Evolutionary conservation across 192 early-diverging fungal genomes (phyloP).

Genomic region (Backusella luteola): DNA sequence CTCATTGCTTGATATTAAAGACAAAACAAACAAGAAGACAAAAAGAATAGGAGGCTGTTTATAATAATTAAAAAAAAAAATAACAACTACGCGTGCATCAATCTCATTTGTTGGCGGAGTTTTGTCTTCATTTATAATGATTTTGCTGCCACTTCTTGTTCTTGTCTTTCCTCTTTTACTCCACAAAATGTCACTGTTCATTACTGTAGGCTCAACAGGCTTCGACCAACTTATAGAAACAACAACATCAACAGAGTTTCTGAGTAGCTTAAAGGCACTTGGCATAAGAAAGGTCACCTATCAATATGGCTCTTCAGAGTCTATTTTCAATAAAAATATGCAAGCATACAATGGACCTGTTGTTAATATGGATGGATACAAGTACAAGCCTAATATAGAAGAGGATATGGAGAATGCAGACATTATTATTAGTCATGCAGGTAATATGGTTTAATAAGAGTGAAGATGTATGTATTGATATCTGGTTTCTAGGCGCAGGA

Average conservation of each 20-base stretch:
- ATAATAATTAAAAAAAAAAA: background rate
- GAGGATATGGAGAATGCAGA: slow-evolving; percentile 61
- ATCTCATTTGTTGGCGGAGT: background rate
- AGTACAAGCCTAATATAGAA: slow-evolving; percentile 54
- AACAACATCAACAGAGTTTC: slow-evolving; percentile 43
- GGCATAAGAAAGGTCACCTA: slow-evolving; percentile 59
- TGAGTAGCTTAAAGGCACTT: slow-evolving; percentile 43
- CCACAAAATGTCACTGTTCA: slow-evolving; percentile 52
- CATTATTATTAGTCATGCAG: slow-evolving; percentile 83
- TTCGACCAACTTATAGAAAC: slow-evolving; percentile 74
- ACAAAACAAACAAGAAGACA: slow-evolving; percentile 3
- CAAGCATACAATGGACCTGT: slow-evolving; percentile 7
- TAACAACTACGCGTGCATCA: background rate
- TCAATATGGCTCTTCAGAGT: slow-evolving; percentile 64
- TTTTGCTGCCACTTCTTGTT: background rate
- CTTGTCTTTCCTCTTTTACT: background rate
- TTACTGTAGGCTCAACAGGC: slow-evolving; percentile 91
- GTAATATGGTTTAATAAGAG: slow-evolving; percentile 19
- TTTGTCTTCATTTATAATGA: background rate
- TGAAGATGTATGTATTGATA: background rate
- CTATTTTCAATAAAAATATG: slow-evolving; percentile 22
- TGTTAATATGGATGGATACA: slow-evolving; percentile 47
- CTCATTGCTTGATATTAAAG: slow-evolving; percentile 5
- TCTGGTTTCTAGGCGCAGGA: slow-evolving; percentile 59
- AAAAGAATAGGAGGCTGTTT: background rate